Base-by-base conservation (phyloP, 805 yeast species). In the Saccharomyces paradoxus region DNA sequence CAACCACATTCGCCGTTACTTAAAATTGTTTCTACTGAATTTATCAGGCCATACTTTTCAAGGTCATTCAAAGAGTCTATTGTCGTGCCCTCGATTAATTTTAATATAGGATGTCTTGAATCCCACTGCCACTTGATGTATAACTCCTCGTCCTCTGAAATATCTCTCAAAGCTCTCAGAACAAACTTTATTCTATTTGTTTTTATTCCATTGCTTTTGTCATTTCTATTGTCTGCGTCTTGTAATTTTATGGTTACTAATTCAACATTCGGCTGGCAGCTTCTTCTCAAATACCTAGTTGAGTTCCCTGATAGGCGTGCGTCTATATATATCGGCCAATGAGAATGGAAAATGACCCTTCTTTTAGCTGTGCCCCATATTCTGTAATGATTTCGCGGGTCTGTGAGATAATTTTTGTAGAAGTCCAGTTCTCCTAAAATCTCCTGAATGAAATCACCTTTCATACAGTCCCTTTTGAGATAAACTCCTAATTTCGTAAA, bases 121-220 rank as follows among this genome's bases (percentile, higher is more conserved):
- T 89, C 96, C 96, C 97, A 92, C 56, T 84, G 87, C 98, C 98
- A 92, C 1, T 83, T 81, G 5, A 89, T 69, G 0, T 92, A 79
- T 27, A 92, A 71, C 66, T 91, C 97, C 48, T 83, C 81, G 8
- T 83, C 89, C 12, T 77, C 70, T 53, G 77, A 76, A 28, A 91
- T 79, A 2, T 79, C 79, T 50, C 74, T 77, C 1, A 77, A 67
- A 0, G 97, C 81, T 41, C 75, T 74, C 7, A 87, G 75, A 9
- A 81, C 74, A 64, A 87, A 83, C 53, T 77, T 79, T 6, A 86
- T 75, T 2, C 58, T 58, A 2, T 44, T 46, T 14, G 17, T 6
- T 14, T 37, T 37, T 17, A 3, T 37, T 37, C 41, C 22, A 9
- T 17, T 37, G 17, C 6, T n/a, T 17, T n/a, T 37, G 12, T 17